Evolutionary conservation across 345 rosid species (phyloP), one percentile per base, ranked within the genome.

Genomic region (Melaleuca alternifolia): DNA sequence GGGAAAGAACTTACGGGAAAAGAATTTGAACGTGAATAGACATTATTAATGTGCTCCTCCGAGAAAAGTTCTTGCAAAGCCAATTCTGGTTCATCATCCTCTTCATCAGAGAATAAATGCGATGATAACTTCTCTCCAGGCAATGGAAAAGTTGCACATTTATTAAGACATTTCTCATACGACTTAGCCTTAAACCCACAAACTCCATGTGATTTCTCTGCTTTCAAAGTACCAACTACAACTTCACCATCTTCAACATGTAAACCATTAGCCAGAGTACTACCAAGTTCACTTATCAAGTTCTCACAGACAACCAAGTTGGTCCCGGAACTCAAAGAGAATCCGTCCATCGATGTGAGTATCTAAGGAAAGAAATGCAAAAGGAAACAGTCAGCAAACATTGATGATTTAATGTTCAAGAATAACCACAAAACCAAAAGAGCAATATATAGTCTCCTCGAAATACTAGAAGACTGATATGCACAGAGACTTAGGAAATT

Each of bases 321-420:
- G 76, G 83, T 51, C 77, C 85, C 85, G 26, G 15, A 83, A 9
- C 56, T 83, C 50, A 28, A 41, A 86, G 65, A 82, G 87, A 37
- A 71, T 44, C 90, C 88, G 86, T 91, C 94, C 96, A 94, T 92
- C 37, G 79, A 86, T 59, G 87, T 85, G 65, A 48, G 24, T 54
- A 84, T 88, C 82, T 84, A 24, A 33, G 56, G 83, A 51, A 12
- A 51, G n/a, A 28, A 48, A 77, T 14, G 44, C 61, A 71, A 33
- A 71, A 71, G 48, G 81, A 33, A 10, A 37, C 48, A 37, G 48
- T 71, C 26, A 71, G 81, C 81, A 37, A 71, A 48, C 9, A 48
- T 71, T 37, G 81, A 81, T 30, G 44, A 76, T n/a, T 79, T 28
- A 33, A 23, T 37, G 16, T 37, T 54, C 81, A 28, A 18, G 48